A percentile compares a stretch with the other conserved stretches of the same genome.
phyloP scores from a whole-genome alignment of 768 basidiomycete species.

The Exidia glandulosa region DNA sequence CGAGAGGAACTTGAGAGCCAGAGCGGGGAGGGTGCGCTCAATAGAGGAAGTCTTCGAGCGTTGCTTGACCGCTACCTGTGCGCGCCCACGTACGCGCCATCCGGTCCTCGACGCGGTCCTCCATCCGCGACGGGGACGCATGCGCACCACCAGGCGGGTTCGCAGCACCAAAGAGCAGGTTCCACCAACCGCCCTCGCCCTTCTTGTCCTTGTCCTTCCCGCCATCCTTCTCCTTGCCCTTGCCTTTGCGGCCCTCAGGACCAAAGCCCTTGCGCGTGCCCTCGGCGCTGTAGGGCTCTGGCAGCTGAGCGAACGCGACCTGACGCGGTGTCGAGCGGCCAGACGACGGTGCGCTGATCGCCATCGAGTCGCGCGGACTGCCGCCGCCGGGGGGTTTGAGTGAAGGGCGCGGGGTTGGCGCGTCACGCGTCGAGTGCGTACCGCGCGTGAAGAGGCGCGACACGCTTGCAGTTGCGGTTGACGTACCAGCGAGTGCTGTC shows the following conservation, averaged over 20 bases:
- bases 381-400: conserved; percentile 28
- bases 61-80: not conserved
- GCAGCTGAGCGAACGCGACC: conserved; percentile 69
- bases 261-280: not conserved
- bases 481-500: conserved; percentile 44
- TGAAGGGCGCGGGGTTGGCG: conserved; percentile 45
- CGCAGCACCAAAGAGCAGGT: not conserved
- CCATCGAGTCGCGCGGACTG: conserved; percentile 16
- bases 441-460: conserved; percentile 65
- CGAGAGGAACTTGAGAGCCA: no score
- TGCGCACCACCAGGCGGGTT: not conserved
- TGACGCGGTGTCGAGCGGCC: conserved; percentile 52
- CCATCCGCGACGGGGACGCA: not conserved
- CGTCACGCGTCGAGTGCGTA: conserved; percentile 47
- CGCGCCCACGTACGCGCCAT: not conserved
- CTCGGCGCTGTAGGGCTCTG: conserved; percentile 40
- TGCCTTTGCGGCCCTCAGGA: no score
- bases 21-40: not conserved
- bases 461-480: conserved; percentile 66
- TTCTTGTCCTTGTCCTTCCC: not conserved
- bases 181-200: not conserved
- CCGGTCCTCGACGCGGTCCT: not conserved
- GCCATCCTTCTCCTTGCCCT: not conserved
- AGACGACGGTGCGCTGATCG: conserved; percentile 33
- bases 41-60: not conserved